A percentile compares a stretch with the other conserved stretches of the same genome.
phyloP scores from a whole-genome alignment of 1,284 basidiomycete genomes.

The Vanrija humicola region DNA sequence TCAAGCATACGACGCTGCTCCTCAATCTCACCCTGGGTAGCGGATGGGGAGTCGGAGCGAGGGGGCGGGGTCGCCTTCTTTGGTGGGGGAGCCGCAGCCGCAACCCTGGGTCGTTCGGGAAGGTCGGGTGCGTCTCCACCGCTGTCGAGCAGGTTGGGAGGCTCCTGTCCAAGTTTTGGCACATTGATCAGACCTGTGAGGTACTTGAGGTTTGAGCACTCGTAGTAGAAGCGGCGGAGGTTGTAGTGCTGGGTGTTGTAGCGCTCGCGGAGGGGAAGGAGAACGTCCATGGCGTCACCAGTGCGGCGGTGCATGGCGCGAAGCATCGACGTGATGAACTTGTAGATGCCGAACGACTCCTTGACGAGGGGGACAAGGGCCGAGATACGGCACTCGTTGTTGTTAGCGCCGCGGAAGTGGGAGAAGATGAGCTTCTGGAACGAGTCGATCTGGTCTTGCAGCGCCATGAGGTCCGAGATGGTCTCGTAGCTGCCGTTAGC shows the following conservation, averaged over 20 bases:
- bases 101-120: conserved; percentile 74
- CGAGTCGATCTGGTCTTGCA: conserved; percentile 95
- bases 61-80: conserved; percentile 55
- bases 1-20: conserved; percentile 95
- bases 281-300: conserved; percentile 69
- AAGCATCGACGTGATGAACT: conserved; percentile 96
- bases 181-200: conserved; percentile 93
- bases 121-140: conserved; percentile 68
- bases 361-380: conserved; percentile 90
- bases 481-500: conserved; percentile 72
- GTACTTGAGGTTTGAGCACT: conserved; percentile 95
- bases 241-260: conserved; percentile 85
- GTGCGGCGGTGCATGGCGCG: conserved; percentile 90
- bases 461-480: conserved; percentile 87
- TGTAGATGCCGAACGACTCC: conserved; percentile 95
- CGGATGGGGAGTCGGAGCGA: conserved; percentile 58
- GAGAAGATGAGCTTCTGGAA: conserved; percentile 95
- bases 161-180: conserved; percentile 92
- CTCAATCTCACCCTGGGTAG: conserved; percentile 72
- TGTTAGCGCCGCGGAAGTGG: conserved; percentile 80
- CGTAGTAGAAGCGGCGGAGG: conserved; percentile 93
- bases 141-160: conserved; percentile 80
- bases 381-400: conserved; percentile 94
- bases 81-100: neutral
- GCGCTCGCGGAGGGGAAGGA: conserved; percentile 78